Conservation (phyloP, 352 stramenopile species). For the Globisporangium uncinulatum region DNA sequence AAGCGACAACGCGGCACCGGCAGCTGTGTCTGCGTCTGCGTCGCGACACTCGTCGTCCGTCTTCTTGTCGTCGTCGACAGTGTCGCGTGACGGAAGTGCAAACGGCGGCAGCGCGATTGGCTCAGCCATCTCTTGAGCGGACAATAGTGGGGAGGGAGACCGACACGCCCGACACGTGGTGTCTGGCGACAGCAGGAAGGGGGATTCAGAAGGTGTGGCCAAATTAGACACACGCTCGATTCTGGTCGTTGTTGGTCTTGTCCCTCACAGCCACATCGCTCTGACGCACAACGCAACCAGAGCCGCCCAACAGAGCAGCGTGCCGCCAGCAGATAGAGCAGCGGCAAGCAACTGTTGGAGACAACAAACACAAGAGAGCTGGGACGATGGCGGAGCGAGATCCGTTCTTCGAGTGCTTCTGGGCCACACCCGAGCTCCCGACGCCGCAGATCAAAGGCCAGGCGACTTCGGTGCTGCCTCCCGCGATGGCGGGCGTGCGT, state of each 20-base stretch:
- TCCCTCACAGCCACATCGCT: too few species aligned
- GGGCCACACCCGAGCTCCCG: slow-evolving; percentile 23
- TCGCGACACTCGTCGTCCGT: not conserved
- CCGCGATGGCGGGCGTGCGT: slow-evolving; percentile 6
- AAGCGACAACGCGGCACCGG: slow-evolving; percentile 5
- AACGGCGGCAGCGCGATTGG: slow-evolving; percentile 1
- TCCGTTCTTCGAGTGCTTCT: slow-evolving; percentile 33
- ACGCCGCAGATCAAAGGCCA: slow-evolving; percentile 16
- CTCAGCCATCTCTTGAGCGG: not conserved
- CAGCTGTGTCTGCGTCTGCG: not conserved
- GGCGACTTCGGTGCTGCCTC: slow-evolving; percentile 1
- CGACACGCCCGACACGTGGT: too few species aligned
- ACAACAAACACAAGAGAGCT: not conserved
- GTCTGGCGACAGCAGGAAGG: too few species aligned
- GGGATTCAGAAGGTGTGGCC: too few species aligned
- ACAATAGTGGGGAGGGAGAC: too few species aligned
- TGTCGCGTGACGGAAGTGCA: slow-evolving; percentile 2
- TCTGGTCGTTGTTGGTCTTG: too few species aligned
- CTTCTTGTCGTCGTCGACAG: not conserved
- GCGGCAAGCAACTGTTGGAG: not conserved
- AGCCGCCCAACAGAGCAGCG: too few species aligned
- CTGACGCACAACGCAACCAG: too few species aligned
- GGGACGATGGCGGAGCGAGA: slow-evolving; percentile 10
- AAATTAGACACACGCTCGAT: too few species aligned
- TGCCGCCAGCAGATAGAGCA: too few species aligned